Percentiles rank a stretch among this genome's conserved stretches.
phyloP scores from a whole-genome alignment of 257 asterid species.

The Ehretia macrophylla region DNA sequence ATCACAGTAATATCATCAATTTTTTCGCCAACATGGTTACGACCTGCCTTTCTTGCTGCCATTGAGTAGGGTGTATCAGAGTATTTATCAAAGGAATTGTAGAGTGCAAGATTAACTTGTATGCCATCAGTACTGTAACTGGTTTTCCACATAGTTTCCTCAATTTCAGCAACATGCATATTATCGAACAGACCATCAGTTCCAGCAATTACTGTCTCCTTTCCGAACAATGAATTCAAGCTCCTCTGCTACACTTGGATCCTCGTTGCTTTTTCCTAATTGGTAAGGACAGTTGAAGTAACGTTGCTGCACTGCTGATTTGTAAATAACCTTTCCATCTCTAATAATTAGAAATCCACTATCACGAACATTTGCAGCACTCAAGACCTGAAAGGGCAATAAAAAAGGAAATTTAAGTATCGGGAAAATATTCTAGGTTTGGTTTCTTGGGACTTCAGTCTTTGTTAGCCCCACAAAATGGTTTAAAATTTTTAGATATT shows the following conservation, averaged over 20 bases:
- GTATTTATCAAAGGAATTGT: neutral
- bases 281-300: conserved; percentile 37
- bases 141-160: neutral
- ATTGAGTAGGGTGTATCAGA: conserved; percentile 19
- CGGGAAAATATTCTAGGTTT: no score
- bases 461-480: no score
- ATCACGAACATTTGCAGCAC: conserved; percentile 41
- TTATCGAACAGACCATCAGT: conserved; percentile 56
- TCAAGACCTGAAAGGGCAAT: conserved; percentile 1
- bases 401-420: no score
- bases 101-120: conserved; percentile 3
- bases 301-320: conserved; percentile 22
- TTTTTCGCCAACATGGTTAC: conserved; percentile 29
- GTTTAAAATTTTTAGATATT: no score
- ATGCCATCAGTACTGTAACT: neutral
- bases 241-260: conserved; percentile 21
- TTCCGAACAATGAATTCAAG: conserved; percentile 13
- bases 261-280: conserved; percentile 2
- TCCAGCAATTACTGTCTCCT: conserved; percentile 36
- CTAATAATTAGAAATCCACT: conserved; percentile 37
- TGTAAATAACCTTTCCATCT: conserved; percentile 14
- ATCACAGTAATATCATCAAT: conserved; percentile 48
- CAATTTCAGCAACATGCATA: conserved; percentile 22
- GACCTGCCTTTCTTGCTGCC: conserved; percentile 28
- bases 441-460: no score